Percentiles rank a stretch among this genome's conserved stretches.
Conservation (phyloP, 2,329 filamentous ascomycete genomes). For the Monosporascus sp. region DNA sequence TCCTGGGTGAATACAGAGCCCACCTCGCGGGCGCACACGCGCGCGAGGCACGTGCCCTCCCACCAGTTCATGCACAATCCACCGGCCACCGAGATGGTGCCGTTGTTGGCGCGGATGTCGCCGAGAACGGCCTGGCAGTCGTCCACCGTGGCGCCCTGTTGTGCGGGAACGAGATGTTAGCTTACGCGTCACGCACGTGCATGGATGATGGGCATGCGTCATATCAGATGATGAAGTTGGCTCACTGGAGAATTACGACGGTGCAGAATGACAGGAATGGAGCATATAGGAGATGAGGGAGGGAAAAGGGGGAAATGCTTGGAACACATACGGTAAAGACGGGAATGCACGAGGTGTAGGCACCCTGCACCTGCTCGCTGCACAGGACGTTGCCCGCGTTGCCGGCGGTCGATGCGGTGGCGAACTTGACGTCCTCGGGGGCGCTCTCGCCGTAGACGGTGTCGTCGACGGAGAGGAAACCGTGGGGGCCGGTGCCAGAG, state of each 20-base stretch:
- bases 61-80: constrained; percentile 14
- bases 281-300: neutral
- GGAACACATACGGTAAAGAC: neutral
- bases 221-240: too few species aligned
- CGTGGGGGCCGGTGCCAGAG: constrained; percentile 3
- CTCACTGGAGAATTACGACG: too few species aligned
- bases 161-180: constrained; percentile 1
- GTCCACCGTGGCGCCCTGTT: constrained; percentile 6
- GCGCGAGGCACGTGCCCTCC: constrained; percentile 8
- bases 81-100: constrained; percentile 2
- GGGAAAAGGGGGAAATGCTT: neutral
- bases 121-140: constrained; percentile 11
- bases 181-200: too few species aligned
- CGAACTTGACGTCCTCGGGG: neutral
- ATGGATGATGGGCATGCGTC: too few species aligned
- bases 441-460: neutral
- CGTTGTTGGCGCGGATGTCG: constrained; percentile 8
- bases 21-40: constrained; percentile 33
- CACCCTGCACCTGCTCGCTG: neutral
- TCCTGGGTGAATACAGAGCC: constrained; percentile 64
- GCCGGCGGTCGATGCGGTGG: neutral
- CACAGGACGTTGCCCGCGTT: neutral
- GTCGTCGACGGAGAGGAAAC: constrained; percentile 6
- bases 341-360: constrained; percentile 1
- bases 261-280: too few species aligned